These are phyloP conservation scores for Symbiodinium natans DNA, from an alignment of 73 alveolate genomes.

Conservation along the genomic window DNA sequence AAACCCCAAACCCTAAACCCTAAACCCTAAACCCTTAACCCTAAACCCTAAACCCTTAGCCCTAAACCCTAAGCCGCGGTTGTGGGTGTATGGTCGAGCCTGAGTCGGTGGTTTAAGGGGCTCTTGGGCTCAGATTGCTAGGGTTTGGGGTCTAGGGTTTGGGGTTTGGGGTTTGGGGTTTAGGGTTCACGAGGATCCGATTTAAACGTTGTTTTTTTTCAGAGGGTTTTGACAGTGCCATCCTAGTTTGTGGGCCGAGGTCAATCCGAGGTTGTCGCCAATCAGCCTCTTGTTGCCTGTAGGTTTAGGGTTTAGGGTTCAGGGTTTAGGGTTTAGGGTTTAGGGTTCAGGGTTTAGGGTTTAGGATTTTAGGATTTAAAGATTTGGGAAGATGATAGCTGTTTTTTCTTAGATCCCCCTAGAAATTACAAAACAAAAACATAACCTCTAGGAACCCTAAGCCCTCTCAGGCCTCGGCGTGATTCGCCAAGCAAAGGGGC, in stretches of 20 bases:
- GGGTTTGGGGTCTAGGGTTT: no score
- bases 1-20: not conserved
- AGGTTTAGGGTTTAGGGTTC: not conserved
- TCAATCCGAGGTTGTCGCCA: not conserved
- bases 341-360: not conserved
- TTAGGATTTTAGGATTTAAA: not conserved
- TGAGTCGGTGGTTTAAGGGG: no score
- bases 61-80: no score
- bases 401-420: no score
- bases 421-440: no score
- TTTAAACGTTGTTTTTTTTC: no score
- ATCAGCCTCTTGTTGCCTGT: not conserved
- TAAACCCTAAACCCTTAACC: not conserved
- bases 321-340: not conserved
- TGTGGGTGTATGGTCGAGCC: no score
- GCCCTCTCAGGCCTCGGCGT: not conserved
- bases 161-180: no score
- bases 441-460: not conserved
- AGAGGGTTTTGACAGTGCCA: no score
- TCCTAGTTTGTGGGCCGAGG: not conserved
- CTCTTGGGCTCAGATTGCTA: no score
- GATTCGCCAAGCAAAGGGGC: no score
- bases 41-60: not conserved
- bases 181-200: no score
- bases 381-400: not conserved